A percentile compares a stretch with the other conserved stretches of the same genome.
These are phyloP conservation scores for Aphanomyces invadans DNA, from an alignment of 352 stramenopile genomes.

Conservation along the genomic window DNA sequence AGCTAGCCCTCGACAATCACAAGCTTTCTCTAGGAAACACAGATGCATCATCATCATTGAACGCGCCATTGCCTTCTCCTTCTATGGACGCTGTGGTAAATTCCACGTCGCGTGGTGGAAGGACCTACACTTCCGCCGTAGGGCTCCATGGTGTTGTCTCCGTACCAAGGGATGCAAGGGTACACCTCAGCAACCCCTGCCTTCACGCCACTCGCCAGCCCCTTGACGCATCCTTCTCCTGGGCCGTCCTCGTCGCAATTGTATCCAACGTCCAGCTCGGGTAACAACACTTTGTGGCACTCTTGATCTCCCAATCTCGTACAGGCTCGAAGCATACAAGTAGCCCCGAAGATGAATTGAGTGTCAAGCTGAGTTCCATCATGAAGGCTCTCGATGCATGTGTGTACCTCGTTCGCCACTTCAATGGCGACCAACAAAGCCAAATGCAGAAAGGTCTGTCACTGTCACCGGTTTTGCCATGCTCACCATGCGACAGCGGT, in stretches of 20 bases:
- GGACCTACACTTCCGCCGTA: not conserved
- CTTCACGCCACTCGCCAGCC: constrained; percentile 21
- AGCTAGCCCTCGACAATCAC: too few species aligned
- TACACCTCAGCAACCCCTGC: constrained; percentile 19
- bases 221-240: constrained; percentile 22
- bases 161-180: constrained; percentile 19
- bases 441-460: constrained; percentile 18
- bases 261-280: not conserved
- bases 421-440: constrained; percentile 20
- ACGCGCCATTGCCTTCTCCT: not conserved
- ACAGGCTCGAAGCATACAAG: not conserved
- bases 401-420: constrained; percentile 17
- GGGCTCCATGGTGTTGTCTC: constrained; percentile 23
- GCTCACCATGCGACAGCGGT: not conserved
- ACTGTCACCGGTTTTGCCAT: not conserved
- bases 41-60: not conserved
- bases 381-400: constrained; percentile 22
- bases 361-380: constrained; percentile 19
- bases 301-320: not conserved
- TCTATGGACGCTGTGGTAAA: constrained; percentile 2
- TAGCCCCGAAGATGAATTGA: constrained; percentile 18
- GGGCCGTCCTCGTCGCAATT: constrained; percentile 6
- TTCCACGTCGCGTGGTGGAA: not conserved
- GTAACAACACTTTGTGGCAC: not conserved
- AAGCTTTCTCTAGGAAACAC: constrained; percentile 13